Base-by-base conservation (phyloP, 106 monocot genomes). In the Platanthera zijinensis region DNA sequence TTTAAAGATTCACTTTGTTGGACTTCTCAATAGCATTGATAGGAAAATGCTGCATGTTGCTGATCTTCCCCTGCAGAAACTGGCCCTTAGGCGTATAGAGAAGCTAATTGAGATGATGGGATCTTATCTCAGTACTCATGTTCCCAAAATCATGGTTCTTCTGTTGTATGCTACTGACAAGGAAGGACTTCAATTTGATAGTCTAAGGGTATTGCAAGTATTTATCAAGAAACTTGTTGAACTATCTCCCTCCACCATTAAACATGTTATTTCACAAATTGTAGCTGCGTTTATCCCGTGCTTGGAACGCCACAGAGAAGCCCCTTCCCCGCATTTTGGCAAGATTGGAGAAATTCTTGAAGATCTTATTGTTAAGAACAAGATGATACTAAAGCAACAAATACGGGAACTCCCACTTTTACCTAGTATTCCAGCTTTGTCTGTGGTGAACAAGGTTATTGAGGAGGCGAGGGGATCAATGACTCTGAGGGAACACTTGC, bases 51-150 rank as follows among this genome's bases (percentile, higher is more conserved):
- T 99, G 82, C 94, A 85, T 82, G 80, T 86, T 78, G 87, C 90
- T 76, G 88, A 94, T 50, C 28, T 81, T 11, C 57, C 71, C 80
- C 64, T 90, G 75, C 94, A 99, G 74, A 92, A 87, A 76, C 89
- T 92, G 73, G 91, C 94, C 11, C 80, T 99, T 79, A 83, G 79
- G 46, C 86, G 92, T 50, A 92, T 99, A 52, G 83, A 87, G 76
- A 92, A 92, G 77, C 78, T 94, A 77, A 90, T 94, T 47, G 94
- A 94, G 81, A 94, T 99, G 94, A 99, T 99, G 99, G 99, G 94
- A 32, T 81, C 90, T 74, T 89, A 84, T 48, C 86, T 99, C 57
- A 88, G 86, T 72, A 87, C 88, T 48, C 94, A 94, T 86, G 82
- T 90, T 11, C 97, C 93, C 67, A 99, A 99, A 85, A 94, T 99